Percentiles rank a stretch among this genome's conserved stretches.
phyloP scores from a whole-genome alignment of 2,329 filamentous ascomycete genomes.

The Diaporthe capsici region DNA sequence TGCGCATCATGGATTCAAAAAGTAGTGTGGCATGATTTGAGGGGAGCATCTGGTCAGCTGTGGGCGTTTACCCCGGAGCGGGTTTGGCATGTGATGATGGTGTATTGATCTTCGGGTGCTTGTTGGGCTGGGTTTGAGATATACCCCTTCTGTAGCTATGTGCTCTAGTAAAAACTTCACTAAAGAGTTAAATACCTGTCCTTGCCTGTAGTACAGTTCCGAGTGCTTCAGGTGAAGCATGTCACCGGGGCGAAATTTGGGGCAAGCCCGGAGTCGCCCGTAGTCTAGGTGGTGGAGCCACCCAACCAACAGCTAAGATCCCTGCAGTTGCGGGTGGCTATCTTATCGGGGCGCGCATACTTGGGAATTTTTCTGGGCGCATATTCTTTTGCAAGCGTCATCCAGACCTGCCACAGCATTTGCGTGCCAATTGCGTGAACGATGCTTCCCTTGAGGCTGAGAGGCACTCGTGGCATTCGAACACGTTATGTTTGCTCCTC shows the following conservation, averaged over 20 bases:
- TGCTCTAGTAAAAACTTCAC: neutral
- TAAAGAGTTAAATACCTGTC: neutral
- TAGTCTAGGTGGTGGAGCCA: no score
- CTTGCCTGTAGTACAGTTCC: neutral
- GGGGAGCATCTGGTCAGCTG: constrained; percentile 20
- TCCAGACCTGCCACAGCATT: constrained; percentile 4
- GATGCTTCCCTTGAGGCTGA: constrained; percentile 38
- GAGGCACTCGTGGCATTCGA: constrained; percentile 39
- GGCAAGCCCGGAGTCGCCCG: neutral
- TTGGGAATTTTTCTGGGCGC: constrained; percentile 12
- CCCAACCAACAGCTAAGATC: constrained; percentile 8
- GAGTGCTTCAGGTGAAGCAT: neutral
- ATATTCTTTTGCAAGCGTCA: constrained; percentile 9
- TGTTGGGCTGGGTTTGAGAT: constrained; percentile 30
- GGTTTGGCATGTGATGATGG: constrained; percentile 7
- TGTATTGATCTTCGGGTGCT: constrained; percentile 14
- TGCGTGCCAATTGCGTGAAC: constrained; percentile 28
- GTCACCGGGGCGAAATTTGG: neutral
- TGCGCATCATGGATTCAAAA: constrained; percentile 1
- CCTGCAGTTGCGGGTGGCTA: constrained; percentile 36
- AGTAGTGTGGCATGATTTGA: constrained; percentile 24
- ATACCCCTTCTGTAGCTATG: constrained; percentile 30
- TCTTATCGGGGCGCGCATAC: constrained; percentile 36
- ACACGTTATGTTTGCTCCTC: constrained; percentile 12
- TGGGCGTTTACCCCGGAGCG: constrained; percentile 21